phyloP scores from a whole-genome alignment of 2,329 filamentous ascomycete genomes.

The Fusarium tricinctum region DNA sequence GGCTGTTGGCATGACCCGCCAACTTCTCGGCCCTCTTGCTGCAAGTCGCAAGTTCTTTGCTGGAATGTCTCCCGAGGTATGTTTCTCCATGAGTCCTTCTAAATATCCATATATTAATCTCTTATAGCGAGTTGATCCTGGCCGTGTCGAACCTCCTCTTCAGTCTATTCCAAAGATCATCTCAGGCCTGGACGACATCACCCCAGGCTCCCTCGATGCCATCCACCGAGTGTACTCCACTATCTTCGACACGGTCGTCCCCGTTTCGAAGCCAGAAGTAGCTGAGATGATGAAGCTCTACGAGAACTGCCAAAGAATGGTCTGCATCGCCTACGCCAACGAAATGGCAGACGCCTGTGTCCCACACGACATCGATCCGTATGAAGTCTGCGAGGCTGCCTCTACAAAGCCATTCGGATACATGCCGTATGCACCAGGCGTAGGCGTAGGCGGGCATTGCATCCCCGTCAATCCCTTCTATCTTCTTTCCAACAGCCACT shows the following conservation, averaged over 20 bases:
- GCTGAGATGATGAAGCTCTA: slow-evolving; percentile 70
- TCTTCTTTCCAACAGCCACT: slow-evolving; percentile 60
- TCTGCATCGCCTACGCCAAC: slow-evolving; percentile 67
- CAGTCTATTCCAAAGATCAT: slow-evolving; percentile 65
- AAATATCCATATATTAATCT: background rate
- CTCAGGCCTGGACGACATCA: slow-evolving; percentile 63
- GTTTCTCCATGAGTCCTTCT: background rate
- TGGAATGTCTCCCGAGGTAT: slow-evolving; percentile 62
- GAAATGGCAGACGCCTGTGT: slow-evolving; percentile 67
- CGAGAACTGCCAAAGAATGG: slow-evolving; percentile 69
- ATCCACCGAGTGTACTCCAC: slow-evolving; percentile 60
- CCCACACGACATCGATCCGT: slow-evolving; percentile 61
- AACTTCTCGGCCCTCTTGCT: slow-evolving; percentile 62
- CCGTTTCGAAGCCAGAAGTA: slow-evolving; percentile 65
- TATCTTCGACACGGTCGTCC: slow-evolving; percentile 61
- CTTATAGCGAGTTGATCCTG: slow-evolving; percentile 63
- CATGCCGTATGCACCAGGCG: slow-evolving; percentile 60
- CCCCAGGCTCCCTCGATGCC: slow-evolving; percentile 58
- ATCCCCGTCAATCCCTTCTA: slow-evolving; percentile 69
- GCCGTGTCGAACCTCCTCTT: slow-evolving; percentile 58
- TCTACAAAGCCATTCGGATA: slow-evolving; percentile 67
- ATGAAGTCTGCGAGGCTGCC: slow-evolving; percentile 63
- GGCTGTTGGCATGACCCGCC: slow-evolving; percentile 66
- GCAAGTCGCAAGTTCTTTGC: slow-evolving; percentile 56
- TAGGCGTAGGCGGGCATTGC: slow-evolving; percentile 68